Conservation (phyloP, 495 filamentous ascomycete species). For the Lasiosphaeria hispida region DNA sequence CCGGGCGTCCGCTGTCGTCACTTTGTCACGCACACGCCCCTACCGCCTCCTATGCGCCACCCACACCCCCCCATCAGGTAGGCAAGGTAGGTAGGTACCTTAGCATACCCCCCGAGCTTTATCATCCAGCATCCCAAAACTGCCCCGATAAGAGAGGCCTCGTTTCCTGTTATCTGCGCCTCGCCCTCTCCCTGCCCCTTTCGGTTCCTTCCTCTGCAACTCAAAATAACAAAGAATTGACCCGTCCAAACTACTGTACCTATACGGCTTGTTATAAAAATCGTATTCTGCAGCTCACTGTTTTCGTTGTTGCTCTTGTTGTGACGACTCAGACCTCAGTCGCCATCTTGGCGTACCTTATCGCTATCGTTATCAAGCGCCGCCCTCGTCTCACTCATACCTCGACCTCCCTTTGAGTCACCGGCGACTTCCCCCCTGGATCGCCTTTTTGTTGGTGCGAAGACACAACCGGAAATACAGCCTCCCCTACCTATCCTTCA, state of each 20-base stretch:
- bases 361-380: constrained; percentile 3
- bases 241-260: not conserved
- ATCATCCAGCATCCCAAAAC: constrained; percentile 7
- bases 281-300: not conserved
- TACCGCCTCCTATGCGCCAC: constrained; percentile 3
- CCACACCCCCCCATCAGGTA: constrained; percentile 2
- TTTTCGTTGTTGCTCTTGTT: not conserved
- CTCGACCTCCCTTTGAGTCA: constrained; percentile 11
- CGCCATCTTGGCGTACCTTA: not conserved
- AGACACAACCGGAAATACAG: not conserved
- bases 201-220: not conserved
- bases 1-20: constrained; percentile 7
- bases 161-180: constrained; percentile 1
- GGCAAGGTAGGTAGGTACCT: too few species aligned
- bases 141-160: constrained; percentile 9
- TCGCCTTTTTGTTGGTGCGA: constrained; percentile 4
- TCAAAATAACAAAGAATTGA: constrained; percentile 1
- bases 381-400: not conserved
- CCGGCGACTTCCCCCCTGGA: constrained; percentile 8
- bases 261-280: not conserved
- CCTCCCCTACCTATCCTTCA: not conserved
- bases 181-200: not conserved
- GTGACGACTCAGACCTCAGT: not conserved
- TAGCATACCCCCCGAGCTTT: not conserved
- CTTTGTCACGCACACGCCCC: constrained; percentile 11